Evolutionary conservation across 2,329 filamentous ascomycete species (phyloP).

Genomic region (Hypoxylon sp.): DNA sequence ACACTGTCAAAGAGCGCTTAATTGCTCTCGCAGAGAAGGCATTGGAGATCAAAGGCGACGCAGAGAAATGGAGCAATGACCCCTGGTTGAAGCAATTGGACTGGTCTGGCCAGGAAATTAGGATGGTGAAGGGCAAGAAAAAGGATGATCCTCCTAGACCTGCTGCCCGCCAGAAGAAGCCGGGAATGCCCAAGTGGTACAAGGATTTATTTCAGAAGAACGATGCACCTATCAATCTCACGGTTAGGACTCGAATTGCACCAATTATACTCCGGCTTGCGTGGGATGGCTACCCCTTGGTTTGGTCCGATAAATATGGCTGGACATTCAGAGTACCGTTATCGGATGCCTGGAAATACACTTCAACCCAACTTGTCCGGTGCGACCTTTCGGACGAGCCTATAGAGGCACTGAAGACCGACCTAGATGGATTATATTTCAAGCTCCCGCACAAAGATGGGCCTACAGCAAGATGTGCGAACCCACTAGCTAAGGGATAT

Average conservation of each 20-base stretch:
- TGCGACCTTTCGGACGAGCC: slow-evolving; percentile 85
- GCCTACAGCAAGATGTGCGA: slow-evolving; percentile 84
- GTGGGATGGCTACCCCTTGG: slow-evolving; percentile 90
- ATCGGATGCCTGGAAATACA: slow-evolving; percentile 74
- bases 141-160: slow-evolving; percentile 85
- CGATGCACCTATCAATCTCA: slow-evolving; percentile 79
- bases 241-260: slow-evolving; percentile 89
- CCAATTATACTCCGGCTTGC: slow-evolving; percentile 85
- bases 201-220: slow-evolving; percentile 86
- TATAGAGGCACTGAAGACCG: slow-evolving; percentile 75
- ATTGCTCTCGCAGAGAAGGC: slow-evolving; percentile 82
- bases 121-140: slow-evolving; percentile 91
- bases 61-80: slow-evolving; percentile 80
- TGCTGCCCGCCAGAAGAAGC: slow-evolving; percentile 88
- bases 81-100: slow-evolving; percentile 95
- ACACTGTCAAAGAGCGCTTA: slow-evolving; percentile 83
- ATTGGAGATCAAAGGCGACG: slow-evolving; percentile 77
- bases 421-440: slow-evolving; percentile 79
- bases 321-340: slow-evolving; percentile 89
- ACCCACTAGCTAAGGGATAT: slow-evolving; percentile 92
- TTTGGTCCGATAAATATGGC: slow-evolving; percentile 94
- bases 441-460: slow-evolving; percentile 98
- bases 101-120: slow-evolving; percentile 94
- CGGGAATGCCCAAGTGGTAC: slow-evolving; percentile 96
- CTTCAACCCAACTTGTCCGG: slow-evolving; percentile 77